Base-by-base conservation (phyloP, 495 filamentous ascomycete species). In the Penicillium silybi region DNA sequence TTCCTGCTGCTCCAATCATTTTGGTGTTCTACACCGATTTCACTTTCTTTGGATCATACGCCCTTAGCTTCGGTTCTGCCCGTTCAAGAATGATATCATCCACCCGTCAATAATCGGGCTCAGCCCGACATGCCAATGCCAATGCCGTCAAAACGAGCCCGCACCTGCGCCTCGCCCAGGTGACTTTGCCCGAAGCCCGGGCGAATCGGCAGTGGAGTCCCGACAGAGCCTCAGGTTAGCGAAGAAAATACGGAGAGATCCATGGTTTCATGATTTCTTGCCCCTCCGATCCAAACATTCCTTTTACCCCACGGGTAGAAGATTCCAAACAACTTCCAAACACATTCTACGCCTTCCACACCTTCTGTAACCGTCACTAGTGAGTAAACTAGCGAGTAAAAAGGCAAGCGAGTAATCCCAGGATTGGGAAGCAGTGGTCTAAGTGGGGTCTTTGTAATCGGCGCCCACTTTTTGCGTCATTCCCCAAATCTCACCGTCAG, bases 401-500 rank as follows among this genome's bases (percentile, higher is more conserved):
- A 29, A 29, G 11, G 11, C 7, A 8, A 29, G 8, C 7, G 26
- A 1, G 7, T 29, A 29, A 10, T 9, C 11, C 26, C 26, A 9
- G 11, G 7, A 5, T 6, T 29, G 26, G n/a, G n/a, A n/a, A n/a
- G 29, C 29, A 32, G 29, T 3, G 11, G 41, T 19, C 19, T 15
- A 43, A 44, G 48, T 50, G 48, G 48, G 40, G 51, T 44, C 43
- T 50, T 51, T 52, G 45, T 45, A 44, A 48, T 38, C 40, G 25
- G 29, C 18, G 23, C 23, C 38, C 48, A 46, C 50, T 58, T 53
- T 55, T 53, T 55, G 55, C 59, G 59, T 59, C 59, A 62, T 62
- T 50, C 42, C 52, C 35, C 32, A n/a, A 19, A 48, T 32, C 46
- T 41, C 9, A 40, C 41, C 19, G 23, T 22, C 27, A 22, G 16